Evolutionary conservation across 2,329 filamentous ascomycete species (phyloP).

Genomic region (Didymella pomorum): DNA sequence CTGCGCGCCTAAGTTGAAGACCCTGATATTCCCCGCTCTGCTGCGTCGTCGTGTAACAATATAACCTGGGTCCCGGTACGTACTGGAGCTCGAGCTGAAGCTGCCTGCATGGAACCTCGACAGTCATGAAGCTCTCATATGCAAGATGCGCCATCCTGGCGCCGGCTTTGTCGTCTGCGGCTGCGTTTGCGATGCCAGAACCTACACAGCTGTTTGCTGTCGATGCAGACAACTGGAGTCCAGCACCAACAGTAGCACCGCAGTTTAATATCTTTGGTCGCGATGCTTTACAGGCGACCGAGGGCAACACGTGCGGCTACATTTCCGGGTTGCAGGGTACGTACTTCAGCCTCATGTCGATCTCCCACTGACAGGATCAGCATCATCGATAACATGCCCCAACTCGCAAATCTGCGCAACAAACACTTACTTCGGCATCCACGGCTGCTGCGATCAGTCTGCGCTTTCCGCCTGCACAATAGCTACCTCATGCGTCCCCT

Average conservation of each 20-base stretch:
- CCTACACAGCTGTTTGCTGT: constrained; percentile 38
- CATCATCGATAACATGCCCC: constrained; percentile 41
- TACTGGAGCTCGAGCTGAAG: constrained; percentile 16
- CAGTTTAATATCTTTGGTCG: constrained; percentile 41
- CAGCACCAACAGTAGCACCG: constrained; percentile 42
- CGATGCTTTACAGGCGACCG: constrained; percentile 19
- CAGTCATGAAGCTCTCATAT: constrained; percentile 34
- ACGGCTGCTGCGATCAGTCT: constrained; percentile 43
- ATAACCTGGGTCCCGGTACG: constrained; percentile 15
- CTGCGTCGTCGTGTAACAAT: constrained; percentile 19
- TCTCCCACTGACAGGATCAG: constrained; percentile 21
- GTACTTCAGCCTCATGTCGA: constrained; percentile 5
- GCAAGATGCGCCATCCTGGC: constrained; percentile 40
- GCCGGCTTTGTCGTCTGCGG: constrained; percentile 33
- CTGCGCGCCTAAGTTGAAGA: constrained; percentile 17
- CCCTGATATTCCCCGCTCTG: constrained; percentile 12
- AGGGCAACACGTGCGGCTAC: constrained; percentile 43
- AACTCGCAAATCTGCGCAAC: constrained; percentile 43
- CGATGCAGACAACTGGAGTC: constrained; percentile 40
- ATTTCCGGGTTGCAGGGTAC: constrained; percentile 39
- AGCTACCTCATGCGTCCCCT: constrained; percentile 44
- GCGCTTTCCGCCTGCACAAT: constrained; percentile 35
- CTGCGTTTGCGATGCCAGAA: constrained; percentile 40
- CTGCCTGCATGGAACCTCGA: constrained; percentile 28
- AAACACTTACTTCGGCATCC: constrained; percentile 41